Evolutionary conservation across 2,329 filamentous ascomycete genomes (phyloP), one percentile per base, ranked within the genome.

Genomic region (Neopestalotiopsis sp.): DNA sequence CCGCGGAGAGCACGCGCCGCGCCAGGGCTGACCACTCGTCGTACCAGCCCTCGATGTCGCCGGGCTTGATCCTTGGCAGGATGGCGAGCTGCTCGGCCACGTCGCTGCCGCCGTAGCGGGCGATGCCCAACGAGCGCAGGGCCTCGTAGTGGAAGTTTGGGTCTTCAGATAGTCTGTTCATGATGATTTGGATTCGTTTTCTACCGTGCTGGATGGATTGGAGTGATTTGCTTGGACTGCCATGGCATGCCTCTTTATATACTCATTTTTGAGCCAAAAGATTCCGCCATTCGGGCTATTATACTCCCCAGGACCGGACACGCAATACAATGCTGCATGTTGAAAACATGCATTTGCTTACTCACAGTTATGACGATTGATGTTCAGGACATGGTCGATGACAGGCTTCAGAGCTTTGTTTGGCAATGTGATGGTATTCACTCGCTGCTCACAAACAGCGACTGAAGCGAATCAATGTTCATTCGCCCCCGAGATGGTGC

Each of bases 41-140:
- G 45, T 71, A 73, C 65, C 68, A 78, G 68, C 71, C 72, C 60
- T 77, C 74, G 13, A 75, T 73, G 68, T 76, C 70, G 30, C 75
- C 73, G 1, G 76, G 68, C 4, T 66, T 61, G 57, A 79, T 75
- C 34, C 72, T 66, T n/a, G 72, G 70, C 9, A 76, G 76, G 7
- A 75, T 74, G 42, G 72, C 69, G 9, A 80, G 68, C 10, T 78
- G 72, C 63, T 78, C 75, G 45, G 72, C 76, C 4, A 75, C 70
- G 68, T 78, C 73, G 1, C 74, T 65, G 28, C 78, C 77, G 30
- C 71, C 65, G 65, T 77, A 77, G 38, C 71, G 70, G 9, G 72
- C 69, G 3, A 71, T 30, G 30, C 70, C 40, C 24, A 76, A 65
- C 17, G 57, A 69, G 4, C 75, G 74, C 13, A 76, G 73, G 56